These are phyloP conservation scores for Pseudopithomyces chartarum DNA, from an alignment of 2,329 filamentous ascomycete genomes.

Conservation along the genomic window DNA sequence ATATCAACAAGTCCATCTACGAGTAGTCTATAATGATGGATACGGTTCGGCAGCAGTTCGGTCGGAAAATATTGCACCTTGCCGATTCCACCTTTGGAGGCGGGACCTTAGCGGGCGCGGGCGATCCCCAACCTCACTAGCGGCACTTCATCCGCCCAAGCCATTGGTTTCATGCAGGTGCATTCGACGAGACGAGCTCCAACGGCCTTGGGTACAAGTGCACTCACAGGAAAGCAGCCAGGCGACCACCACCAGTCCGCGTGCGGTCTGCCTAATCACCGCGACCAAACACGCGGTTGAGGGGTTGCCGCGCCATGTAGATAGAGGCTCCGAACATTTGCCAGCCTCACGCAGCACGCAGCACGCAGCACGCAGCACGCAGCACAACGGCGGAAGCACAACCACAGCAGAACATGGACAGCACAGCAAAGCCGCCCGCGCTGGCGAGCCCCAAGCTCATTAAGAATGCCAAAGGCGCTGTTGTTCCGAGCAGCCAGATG, in stretches of 20 bases:
- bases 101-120: slow-evolving; percentile 8
- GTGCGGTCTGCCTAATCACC: slow-evolving; percentile 7
- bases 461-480: slow-evolving; percentile 49
- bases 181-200: slow-evolving; percentile 19
- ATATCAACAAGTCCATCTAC: not conserved
- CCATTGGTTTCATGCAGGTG: slow-evolving; percentile 40
- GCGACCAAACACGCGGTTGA: slow-evolving; percentile 9
- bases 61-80: slow-evolving; percentile 6
- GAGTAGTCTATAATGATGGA: not conserved
- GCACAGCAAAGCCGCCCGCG: slow-evolving; percentile 46
- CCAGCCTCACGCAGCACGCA: not conserved
- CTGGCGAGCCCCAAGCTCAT: slow-evolving; percentile 51
- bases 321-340: not conserved
- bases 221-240: slow-evolving; percentile 15
- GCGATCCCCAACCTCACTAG: slow-evolving; percentile 30
- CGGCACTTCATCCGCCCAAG: slow-evolving; percentile 23
- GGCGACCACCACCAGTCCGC: not conserved
- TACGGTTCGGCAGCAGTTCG: slow-evolving; percentile 8
- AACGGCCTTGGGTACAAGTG: slow-evolving; percentile 17
- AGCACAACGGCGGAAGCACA: not conserved
- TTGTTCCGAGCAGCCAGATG: slow-evolving; percentile 46
- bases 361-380: slow-evolving; percentile 1
- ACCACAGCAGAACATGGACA: slow-evolving; percentile 38
- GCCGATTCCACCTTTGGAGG: slow-evolving; percentile 4
- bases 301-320: slow-evolving; percentile 27